Evolutionary conservation across 2,329 filamentous ascomycete genomes (phyloP), one percentile per base, ranked within the genome.

Genomic region (Curvularia verruculosa): DNA sequence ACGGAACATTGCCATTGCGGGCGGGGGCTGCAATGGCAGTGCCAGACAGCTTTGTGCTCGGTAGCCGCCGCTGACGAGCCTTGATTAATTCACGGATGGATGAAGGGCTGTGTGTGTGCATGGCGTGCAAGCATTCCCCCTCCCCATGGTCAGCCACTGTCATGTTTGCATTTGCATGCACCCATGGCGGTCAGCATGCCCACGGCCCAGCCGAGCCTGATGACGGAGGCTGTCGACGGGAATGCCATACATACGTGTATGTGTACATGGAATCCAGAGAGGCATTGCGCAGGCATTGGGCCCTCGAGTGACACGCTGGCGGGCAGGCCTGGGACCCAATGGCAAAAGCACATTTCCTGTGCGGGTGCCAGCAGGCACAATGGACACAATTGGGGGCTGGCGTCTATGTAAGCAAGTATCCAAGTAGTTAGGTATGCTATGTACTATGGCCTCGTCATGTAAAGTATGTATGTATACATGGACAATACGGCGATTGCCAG

Each of bases 21-120:
- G n/a, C n/a, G n/a, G n/a, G n/a, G n/a, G n/a, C 31, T 59, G 59
- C 56, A 57, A 62, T 65, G 62, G 57, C 56, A 63, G 61, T 63
- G 67, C 67, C n/a, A n/a, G n/a, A 26, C 37, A 40, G 28, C 23
- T 18, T 24, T 57, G 59, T 70, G 29, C 29, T 13, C 64, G 65
- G 63, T 54, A 61, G 59, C 49, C 55, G 56, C 57, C 57, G 56
- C 49, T 56, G 59, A 55, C 36, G 49, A 34, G 37, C 29, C 23
- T 12, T 3, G 37, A 10, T 8, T 5, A 29, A 29, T 29, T 29
- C n/a, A 21, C 12, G 4, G 37, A 43, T 28, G 53, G 51, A 13
- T 39, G 36, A 18, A n/a, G n/a, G n/a, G n/a, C n/a, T 18, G 8
- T 26, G 24, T 5, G 24, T 18, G 36, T n/a, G 7, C 9, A 13